These are phyloP conservation scores for Colletotrichum sp. DNA, from an alignment of 2,329 filamentous ascomycete species.

Conservation along the genomic window DNA sequence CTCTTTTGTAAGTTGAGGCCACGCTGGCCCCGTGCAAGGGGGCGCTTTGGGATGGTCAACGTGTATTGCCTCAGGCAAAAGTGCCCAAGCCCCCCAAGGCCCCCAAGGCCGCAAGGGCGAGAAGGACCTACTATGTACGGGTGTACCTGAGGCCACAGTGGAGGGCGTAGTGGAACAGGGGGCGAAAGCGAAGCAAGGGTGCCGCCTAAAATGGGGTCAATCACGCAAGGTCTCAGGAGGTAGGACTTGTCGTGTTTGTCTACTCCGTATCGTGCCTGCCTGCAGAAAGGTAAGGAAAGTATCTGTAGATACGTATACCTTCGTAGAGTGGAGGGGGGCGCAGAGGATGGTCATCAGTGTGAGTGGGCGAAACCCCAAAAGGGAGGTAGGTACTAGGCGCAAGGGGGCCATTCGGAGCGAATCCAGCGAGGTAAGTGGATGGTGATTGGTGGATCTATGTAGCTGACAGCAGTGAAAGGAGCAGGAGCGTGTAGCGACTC, in stretches of 20 bases:
- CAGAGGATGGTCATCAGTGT: not conserved
- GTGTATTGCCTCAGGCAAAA: slow-evolving; percentile 9
- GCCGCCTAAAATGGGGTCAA: not conserved
- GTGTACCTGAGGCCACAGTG: not conserved
- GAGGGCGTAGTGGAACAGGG: not conserved
- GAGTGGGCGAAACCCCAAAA: slow-evolving; percentile 2
- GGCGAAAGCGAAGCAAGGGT: not conserved
- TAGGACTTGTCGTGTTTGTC: not conserved
- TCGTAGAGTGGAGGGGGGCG: not conserved
- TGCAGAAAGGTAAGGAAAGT: not conserved
- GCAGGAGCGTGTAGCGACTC: not conserved
- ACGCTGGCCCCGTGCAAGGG: slow-evolving; percentile 17
- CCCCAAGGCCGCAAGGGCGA: not conserved
- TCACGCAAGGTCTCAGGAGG: slow-evolving; percentile 10
- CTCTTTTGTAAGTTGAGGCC: slow-evolving; percentile 25
- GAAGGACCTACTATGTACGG: not conserved
- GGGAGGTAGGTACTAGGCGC: not conserved
- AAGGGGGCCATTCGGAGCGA: not conserved
- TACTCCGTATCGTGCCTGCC: not conserved
- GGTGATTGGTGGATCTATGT: slow-evolving; percentile 1
- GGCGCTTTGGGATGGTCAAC: not conserved
- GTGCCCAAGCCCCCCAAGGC: not conserved
- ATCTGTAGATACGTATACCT: not conserved
- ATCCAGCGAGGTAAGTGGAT: not conserved
- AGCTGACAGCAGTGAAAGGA: not conserved